A percentile compares a stretch with the other conserved stretches of the same genome.
Conservation (phyloP, 345 rosid species). For the Salix udensis region DNA sequence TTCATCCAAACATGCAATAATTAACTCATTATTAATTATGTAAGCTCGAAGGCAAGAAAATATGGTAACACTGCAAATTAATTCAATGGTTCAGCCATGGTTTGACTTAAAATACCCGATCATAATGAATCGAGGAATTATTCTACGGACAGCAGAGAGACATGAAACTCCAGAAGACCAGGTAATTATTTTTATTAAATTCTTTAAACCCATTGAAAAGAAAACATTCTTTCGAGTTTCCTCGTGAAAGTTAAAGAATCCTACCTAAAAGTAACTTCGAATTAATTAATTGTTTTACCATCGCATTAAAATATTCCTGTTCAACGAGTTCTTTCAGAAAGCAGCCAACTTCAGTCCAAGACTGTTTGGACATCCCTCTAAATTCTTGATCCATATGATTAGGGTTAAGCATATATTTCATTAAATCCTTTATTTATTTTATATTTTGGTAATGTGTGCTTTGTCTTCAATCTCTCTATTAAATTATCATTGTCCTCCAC, state of each 20-base stretch:
- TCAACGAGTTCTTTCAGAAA: background rate
- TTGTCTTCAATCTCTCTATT: no score
- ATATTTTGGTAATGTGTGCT: no score
- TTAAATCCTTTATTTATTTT: no score
- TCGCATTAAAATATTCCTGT: background rate
- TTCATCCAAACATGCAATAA: background rate
- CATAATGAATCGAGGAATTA: background rate
- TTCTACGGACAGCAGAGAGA: slow-evolving; percentile 9
- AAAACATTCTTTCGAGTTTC: slow-evolving; percentile 11
- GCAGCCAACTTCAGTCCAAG: background rate
- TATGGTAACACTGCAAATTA: background rate
- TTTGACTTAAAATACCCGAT: background rate
- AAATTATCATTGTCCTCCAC: no score
- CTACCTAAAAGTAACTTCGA: background rate
- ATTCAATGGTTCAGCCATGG: background rate
- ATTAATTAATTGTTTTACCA: background rate
- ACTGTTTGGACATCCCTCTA: no score
- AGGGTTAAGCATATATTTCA: no score
- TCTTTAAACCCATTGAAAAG: background rate
- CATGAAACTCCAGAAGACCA: background rate
- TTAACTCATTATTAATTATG: no score
- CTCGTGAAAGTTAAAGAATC: background rate
- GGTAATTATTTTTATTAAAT: background rate
- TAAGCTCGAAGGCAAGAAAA: no score
- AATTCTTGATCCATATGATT: no score